A percentile compares a stretch with the other conserved stretches of the same genome.
Evolutionary conservation across 805 yeast species (phyloP).

Genomic region (Dipodascus albidus): DNA sequence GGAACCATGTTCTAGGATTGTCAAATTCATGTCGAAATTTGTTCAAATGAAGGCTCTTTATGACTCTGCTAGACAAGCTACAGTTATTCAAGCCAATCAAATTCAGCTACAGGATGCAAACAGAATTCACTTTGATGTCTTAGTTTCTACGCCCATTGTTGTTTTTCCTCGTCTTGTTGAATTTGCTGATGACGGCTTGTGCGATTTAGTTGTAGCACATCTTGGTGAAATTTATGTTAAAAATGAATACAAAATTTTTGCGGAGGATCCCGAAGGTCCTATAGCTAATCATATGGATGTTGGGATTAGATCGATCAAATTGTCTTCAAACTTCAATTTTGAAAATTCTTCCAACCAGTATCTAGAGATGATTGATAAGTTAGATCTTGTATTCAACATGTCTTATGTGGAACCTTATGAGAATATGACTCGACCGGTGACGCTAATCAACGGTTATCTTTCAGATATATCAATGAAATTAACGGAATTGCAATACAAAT

Average conservation of each 20-base stretch:
- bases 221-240: conserved; percentile 72
- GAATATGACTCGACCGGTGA: conserved; percentile 32
- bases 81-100: conserved; percentile 68
- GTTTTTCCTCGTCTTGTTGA: conserved; percentile 57
- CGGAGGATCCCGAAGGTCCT: conserved; percentile 17
- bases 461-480: conserved; percentile 52
- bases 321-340: conserved; percentile 51
- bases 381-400: conserved; percentile 51
- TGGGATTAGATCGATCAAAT: conserved; percentile 60
- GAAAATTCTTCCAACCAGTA: conserved; percentile 34
- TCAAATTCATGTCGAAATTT: conserved; percentile 60
- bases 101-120: conserved; percentile 39
- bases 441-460: conserved; percentile 43
- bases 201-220: conserved; percentile 57
- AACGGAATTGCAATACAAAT: conserved; percentile 62
- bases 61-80: conserved; percentile 81
- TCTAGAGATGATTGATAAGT: conserved; percentile 52
- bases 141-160: conserved; percentile 71
- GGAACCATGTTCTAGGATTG: conserved; percentile 58
- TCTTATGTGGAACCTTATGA: conserved; percentile 35
- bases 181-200: conserved; percentile 26
- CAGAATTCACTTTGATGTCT: conserved; percentile 58
- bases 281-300: conserved; percentile 46
- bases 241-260: conserved; percentile 37
- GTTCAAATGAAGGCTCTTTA: conserved; percentile 80